Evolutionary conservation across 495 filamentous ascomycete species (phyloP).

Genomic region (Alectoria sarmentosa): DNA sequence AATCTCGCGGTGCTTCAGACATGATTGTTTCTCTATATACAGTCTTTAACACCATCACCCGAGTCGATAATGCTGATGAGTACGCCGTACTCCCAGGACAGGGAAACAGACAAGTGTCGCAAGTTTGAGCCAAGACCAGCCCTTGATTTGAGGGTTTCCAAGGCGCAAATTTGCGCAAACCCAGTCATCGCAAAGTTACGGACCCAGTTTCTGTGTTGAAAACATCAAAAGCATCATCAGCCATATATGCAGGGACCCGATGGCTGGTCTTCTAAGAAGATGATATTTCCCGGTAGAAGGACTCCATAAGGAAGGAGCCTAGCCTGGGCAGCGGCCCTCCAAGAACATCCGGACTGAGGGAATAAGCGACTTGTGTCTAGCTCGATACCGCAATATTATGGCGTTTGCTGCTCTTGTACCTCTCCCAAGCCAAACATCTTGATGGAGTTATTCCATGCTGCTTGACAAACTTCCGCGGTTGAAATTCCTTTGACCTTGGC

Average conservation of each 20-base stretch:
- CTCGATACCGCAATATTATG: too few relatives aligned
- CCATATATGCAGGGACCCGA: background rate
- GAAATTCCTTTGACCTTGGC: constrained; percentile 73
- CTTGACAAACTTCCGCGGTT: constrained; percentile 77
- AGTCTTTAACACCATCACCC: background rate
- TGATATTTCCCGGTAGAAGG: background rate
- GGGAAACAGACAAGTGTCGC: background rate
- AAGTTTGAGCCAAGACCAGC: background rate
- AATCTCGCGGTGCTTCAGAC: background rate
- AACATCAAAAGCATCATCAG: background rate
- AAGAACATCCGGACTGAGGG: background rate
- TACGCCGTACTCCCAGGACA: background rate
- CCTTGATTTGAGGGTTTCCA: background rate
- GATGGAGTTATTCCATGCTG: constrained; percentile 77
- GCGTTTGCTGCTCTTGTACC: constrained; percentile 18
- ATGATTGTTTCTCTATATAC: background rate
- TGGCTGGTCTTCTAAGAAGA: background rate
- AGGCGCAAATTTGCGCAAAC: constrained; percentile 5
- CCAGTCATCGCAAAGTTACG: background rate
- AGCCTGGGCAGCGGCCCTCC: background rate
- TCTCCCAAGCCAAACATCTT: constrained; percentile 70
- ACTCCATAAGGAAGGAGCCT: background rate
- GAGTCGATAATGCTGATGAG: background rate
- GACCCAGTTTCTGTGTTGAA: background rate
- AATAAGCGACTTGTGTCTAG: background rate